A percentile compares a stretch with the other conserved stretches of the same genome.
These are phyloP conservation scores for Coprinopsis cinerea DNA, from an alignment of 768 basidiomycete species.

Conservation along the genomic window DNA sequence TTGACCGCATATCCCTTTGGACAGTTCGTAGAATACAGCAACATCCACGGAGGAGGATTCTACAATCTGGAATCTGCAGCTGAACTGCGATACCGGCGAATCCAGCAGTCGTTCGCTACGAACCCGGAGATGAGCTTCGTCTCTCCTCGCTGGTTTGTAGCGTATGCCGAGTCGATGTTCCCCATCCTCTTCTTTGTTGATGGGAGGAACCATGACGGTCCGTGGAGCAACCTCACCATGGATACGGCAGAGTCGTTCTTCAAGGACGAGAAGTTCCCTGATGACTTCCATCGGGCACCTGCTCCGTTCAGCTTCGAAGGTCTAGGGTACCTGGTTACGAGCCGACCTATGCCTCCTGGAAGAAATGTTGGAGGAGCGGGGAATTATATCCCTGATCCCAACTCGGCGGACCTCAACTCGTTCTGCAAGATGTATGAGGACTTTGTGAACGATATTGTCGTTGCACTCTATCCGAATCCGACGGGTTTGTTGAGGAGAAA, in stretches of 20 bases:
- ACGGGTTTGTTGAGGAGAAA: conserved; percentile 11
- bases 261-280: conserved; percentile 11
- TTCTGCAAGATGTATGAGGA: conserved; percentile 14
- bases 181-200: conserved; percentile 15
- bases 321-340: neutral
- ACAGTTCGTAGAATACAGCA: conserved; percentile 14
- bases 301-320: neutral
- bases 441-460: conserved; percentile 14
- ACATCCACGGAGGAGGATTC: conserved; percentile 14
- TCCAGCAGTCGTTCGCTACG: conserved; percentile 14
- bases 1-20: neutral
- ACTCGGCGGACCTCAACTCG: too few species aligned
- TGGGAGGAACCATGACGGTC: conserved; percentile 8
- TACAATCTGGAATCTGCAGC: conserved; percentile 15
- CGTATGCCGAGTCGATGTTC: conserved; percentile 13
- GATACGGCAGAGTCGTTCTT: conserved; percentile 15
- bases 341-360: conserved; percentile 12
- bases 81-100: conserved; percentile 12
- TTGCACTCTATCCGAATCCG: conserved; percentile 16
- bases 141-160: conserved; percentile 12
- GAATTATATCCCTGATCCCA: conserved; percentile 10
- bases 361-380: conserved; percentile 11
- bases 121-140: conserved; percentile 16
- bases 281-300: conserved; percentile 11
- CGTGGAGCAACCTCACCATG: conserved; percentile 10